These are phyloP conservation scores for Tuctoria greenei DNA, from an alignment of 176 grass and related monocot genomes.

Conservation along the genomic window DNA sequence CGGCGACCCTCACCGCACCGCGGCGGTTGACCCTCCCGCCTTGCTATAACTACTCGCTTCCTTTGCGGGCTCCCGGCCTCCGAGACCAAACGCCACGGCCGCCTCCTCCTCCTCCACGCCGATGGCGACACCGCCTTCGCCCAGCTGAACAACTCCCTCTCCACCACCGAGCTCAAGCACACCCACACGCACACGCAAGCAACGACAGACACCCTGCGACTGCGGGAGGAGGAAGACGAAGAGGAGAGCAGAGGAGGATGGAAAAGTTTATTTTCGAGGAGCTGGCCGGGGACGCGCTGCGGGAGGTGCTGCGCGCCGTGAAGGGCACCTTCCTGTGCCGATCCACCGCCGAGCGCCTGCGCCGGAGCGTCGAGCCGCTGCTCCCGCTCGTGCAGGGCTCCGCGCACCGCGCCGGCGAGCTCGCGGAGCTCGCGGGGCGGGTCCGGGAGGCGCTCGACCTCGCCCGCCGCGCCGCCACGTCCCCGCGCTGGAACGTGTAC, in stretches of 20 bases:
- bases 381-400: slow-evolving; percentile 71
- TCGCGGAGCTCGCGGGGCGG: slow-evolving; percentile 66
- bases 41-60: slow-evolving; percentile 32
- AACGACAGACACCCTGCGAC: too few species aligned
- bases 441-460: slow-evolving; percentile 72
- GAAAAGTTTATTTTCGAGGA: slow-evolving; percentile 44
- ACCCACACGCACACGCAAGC: background rate
- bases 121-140: slow-evolving; percentile 44
- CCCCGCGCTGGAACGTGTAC: slow-evolving; percentile 95
- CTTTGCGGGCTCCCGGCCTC: background rate
- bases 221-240: background rate
- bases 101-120: slow-evolving; percentile 3
- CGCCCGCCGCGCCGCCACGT: slow-evolving; percentile 57
- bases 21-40: slow-evolving; percentile 35
- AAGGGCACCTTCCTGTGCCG: slow-evolving; percentile 64
- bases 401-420: slow-evolving; percentile 38
- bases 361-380: slow-evolving; percentile 73
- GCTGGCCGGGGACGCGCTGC: slow-evolving; percentile 60
- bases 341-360: slow-evolving; percentile 76
- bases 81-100: slow-evolving; percentile 18
- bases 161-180: slow-evolving; percentile 17
- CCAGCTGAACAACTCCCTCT: slow-evolving; percentile 27
- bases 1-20: slow-evolving; percentile 43
- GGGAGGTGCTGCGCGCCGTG: slow-evolving; percentile 60
- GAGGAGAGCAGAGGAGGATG: background rate